phyloP scores from a whole-genome alignment of 1,284 basidiomycete species.

The Agaricales sp. region DNA sequence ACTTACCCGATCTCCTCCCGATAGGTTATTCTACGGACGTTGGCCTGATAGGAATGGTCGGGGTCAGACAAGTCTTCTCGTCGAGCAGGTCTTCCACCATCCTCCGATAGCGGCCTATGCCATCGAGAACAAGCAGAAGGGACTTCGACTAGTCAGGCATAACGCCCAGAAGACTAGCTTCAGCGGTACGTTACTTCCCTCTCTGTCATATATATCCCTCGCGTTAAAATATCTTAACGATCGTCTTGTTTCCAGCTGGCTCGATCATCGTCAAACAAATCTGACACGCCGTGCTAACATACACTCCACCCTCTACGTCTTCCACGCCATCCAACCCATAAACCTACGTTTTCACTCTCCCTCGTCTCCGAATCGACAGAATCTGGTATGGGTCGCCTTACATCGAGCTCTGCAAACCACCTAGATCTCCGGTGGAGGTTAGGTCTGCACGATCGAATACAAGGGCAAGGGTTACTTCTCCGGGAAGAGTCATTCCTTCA shows the following conservation, averaged over 20 bases:
- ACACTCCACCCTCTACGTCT: slow-evolving; percentile 70
- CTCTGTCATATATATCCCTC: too few species aligned
- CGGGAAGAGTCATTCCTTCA: slow-evolving; percentile 90
- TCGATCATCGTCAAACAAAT: slow-evolving; percentile 89
- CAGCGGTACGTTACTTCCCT: slow-evolving; percentile 38
- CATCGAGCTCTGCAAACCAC: slow-evolving; percentile 81
- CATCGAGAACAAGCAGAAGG: slow-evolving; percentile 78
- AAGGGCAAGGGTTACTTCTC: slow-evolving; percentile 94
- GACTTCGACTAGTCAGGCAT: slow-evolving; percentile 78
- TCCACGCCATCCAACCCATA: slow-evolving; percentile 33
- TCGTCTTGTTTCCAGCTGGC: slow-evolving; percentile 29
- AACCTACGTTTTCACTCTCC: slow-evolving; percentile 90
- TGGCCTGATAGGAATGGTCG: slow-evolving; percentile 82
- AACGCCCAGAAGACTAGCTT: slow-evolving; percentile 97
- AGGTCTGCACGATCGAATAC: slow-evolving; percentile 62
- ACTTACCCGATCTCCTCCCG: too few species aligned
- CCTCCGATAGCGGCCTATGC: slow-evolving; percentile 83
- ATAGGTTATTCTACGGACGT: slow-evolving; percentile 79
- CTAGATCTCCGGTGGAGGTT: slow-evolving; percentile 74
- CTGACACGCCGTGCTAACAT: too few species aligned
- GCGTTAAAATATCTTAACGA: not conserved
- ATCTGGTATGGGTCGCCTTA: slow-evolving; percentile 63
- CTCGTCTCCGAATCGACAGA: slow-evolving; percentile 59
- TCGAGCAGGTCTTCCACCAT: slow-evolving; percentile 98
- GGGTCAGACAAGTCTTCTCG: slow-evolving; percentile 77